Base-by-base conservation (phyloP, 2,329 filamentous ascomycete species). In the Fusarium sp. region DNA sequence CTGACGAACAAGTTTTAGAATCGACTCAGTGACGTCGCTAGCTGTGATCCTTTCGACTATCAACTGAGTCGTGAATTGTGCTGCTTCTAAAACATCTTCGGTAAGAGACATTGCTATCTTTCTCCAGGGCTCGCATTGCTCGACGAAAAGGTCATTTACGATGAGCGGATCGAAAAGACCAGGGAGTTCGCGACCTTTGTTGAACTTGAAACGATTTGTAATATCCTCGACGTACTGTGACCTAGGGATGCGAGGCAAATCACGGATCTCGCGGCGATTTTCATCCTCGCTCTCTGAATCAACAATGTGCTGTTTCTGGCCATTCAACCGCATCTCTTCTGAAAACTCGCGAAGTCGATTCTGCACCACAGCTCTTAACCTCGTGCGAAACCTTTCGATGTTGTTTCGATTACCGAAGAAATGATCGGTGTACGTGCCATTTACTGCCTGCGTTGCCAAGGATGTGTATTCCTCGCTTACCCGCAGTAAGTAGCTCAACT, bases 101-200 rank as follows among this genome's bases (percentile, higher is more conserved):
- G 76, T 50, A 38, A 72, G 65, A 1, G 15, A 9, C 15, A 40
- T 74, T 1, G 84, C 85, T 26, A 88, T 80, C 0, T 57, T 31
- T 42, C 81, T 75, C 90, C 88, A 92, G 0, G 83, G 84, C 8
- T 69, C 56, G 1, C 84, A 88, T 59, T 92, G 88, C 45, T 89
- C 83, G 21, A 78, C 78, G 72, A 92, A 92, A 0, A 92, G 74
- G 22, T 90, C 85, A 0, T 80, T 79, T 1, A 92, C 82, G 11
- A 91, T 78, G 54, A 88, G 73, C 0, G 89, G 85, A 62, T 89
- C 89, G 75, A 88, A 91, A 0, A 81, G 87, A 0, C 89, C 88
- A 0, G 87, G 86, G 0, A 92, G 76, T 71, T 92, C 90, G 7
- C 84, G 77, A 3, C 76, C 76, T n/a, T 74, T 67, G 38, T 43